Percentiles rank a stretch among this genome's conserved stretches.
phyloP scores from a whole-genome alignment of 2,329 filamentous ascomycete species.

The Pseudocercospora fijiensis region DNA sequence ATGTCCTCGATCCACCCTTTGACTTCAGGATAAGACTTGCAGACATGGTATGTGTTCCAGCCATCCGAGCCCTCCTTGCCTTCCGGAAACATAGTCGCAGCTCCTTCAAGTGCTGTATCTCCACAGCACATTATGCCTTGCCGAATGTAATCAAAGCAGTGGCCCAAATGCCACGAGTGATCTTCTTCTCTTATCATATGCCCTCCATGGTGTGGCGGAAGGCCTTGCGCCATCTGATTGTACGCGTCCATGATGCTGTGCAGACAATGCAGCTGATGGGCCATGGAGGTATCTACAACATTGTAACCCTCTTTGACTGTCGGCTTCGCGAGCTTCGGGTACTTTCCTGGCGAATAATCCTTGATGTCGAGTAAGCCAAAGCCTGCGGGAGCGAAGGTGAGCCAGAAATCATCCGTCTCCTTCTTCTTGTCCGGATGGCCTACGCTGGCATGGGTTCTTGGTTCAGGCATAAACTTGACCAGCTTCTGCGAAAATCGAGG shows the following conservation, averaged over 20 bases:
- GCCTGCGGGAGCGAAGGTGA: constrained; percentile 13
- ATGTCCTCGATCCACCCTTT: constrained; percentile 10
- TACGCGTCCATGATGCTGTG: constrained; percentile 13
- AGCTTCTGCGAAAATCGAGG: constrained; percentile 11
- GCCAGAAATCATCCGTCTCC: constrained; percentile 12
- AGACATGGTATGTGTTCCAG: constrained; percentile 17
- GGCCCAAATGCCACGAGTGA: constrained; percentile 17
- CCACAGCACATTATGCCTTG: constrained; percentile 19
- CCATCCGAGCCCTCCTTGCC: constrained; percentile 14
- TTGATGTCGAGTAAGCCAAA: constrained; percentile 12
- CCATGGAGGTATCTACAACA: constrained; percentile 15
- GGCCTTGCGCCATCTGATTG: constrained; percentile 11
- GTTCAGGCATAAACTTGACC: constrained; percentile 8
- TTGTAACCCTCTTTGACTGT: constrained; percentile 12
- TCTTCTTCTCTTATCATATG: constrained; percentile 5
- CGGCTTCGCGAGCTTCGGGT: constrained; percentile 4
- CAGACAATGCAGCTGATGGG: constrained; percentile 14
- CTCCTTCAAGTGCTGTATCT: constrained; percentile 16
- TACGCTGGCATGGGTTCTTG: constrained; percentile 7
- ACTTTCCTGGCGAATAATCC: constrained; percentile 6
- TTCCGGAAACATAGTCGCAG: constrained; percentile 17
- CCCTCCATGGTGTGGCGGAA: background rate
- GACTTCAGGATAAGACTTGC: constrained; percentile 16
- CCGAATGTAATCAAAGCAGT: constrained; percentile 17
- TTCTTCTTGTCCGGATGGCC: constrained; percentile 8